Conservation (phyloP, 2,329 filamentous ascomycete genomes). For the Penicillium sclerotigenum region DNA sequence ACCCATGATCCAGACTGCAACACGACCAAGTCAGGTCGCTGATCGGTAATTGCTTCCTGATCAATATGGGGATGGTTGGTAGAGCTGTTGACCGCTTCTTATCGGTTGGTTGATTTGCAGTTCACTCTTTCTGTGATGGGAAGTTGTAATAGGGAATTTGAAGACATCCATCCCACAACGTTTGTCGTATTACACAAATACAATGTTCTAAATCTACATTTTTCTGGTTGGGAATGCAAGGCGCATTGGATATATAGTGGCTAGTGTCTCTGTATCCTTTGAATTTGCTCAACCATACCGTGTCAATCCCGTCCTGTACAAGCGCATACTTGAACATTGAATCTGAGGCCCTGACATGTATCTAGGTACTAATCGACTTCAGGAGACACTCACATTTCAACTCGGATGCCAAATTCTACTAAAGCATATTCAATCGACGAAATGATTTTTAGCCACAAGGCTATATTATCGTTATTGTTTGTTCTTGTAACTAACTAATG, state of each 20-base stretch:
- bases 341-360: neutral
- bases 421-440: too few species aligned
- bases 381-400: neutral
- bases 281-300: neutral
- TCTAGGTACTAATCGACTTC: neutral
- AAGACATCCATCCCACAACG: neutral
- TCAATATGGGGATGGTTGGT: slow-evolving; percentile 1
- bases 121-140: neutral
- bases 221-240: neutral
- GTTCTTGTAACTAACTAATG: neutral
- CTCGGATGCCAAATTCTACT: neutral
- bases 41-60: slow-evolving; percentile 2
- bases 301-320: neutral
- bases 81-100: slow-evolving; percentile 4
- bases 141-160: neutral
- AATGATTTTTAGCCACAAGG: neutral
- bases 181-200: slow-evolving; percentile 2
- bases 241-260: neutral
- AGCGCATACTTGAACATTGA: neutral
- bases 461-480: neutral
- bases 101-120: slow-evolving; percentile 6
- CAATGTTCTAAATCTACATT: neutral
- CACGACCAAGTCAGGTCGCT: neutral
- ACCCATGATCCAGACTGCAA: slow-evolving; percentile 4
- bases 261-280: too few species aligned